These are phyloP conservation scores for Sclerotiophoma versabilis DNA, from an alignment of 2,329 filamentous ascomycete genomes.

Conservation along the genomic window DNA sequence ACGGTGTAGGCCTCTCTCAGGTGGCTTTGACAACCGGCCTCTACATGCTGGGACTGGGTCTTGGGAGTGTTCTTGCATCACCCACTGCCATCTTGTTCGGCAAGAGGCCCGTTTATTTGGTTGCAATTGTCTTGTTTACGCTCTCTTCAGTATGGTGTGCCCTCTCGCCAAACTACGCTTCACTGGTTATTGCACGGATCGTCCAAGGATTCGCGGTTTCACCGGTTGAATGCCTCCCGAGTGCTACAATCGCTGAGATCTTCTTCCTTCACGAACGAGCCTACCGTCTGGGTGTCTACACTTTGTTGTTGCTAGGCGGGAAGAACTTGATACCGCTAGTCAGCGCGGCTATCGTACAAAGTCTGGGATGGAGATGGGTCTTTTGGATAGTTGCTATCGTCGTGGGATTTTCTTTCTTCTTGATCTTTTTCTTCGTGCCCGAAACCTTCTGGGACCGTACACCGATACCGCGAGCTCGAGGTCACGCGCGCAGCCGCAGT, in stretches of 20 bases:
- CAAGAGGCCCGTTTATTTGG: constrained; percentile 88
- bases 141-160: constrained; percentile 84
- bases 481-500: constrained; percentile 41
- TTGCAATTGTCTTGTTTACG: constrained; percentile 78
- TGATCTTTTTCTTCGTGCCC: constrained; percentile 89
- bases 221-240: constrained; percentile 90
- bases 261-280: constrained; percentile 95
- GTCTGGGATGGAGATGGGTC: constrained; percentile 85
- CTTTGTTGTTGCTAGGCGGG: constrained; percentile 82
- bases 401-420: constrained; percentile 70
- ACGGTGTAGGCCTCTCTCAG: constrained; percentile 70
- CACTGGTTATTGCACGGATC: constrained; percentile 80
- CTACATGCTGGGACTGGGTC: constrained; percentile 91
- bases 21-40: constrained; percentile 89
- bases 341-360: constrained; percentile 82
- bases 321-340: constrained; percentile 91
- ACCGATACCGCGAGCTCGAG: constrained; percentile 60
- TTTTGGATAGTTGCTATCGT: constrained; percentile 89
- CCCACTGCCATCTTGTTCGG: constrained; percentile 91
- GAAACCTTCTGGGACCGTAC: constrained; percentile 96
- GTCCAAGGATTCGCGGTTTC: constrained; percentile 89
- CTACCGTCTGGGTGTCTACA: constrained; percentile 93
- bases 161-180: constrained; percentile 78
- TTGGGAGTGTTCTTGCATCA: constrained; percentile 83
- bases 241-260: constrained; percentile 93